Evolutionary conservation across 78 protist species (phyloP).

Genomic region (Speleostelium caveatum): DNA sequence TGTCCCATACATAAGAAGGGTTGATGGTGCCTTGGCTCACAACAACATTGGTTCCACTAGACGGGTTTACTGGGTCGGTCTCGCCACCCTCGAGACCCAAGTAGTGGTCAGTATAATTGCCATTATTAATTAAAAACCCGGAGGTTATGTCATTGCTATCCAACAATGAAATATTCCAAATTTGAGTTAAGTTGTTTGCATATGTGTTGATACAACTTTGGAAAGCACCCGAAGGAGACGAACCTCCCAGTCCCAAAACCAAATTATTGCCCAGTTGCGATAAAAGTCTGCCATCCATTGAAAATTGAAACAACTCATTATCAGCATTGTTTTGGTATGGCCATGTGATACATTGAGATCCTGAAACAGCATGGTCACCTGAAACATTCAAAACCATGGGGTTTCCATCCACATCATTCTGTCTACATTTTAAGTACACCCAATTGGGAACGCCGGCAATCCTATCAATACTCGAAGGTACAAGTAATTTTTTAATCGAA

Average conservation of each 20-base stretch:
- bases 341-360: not conserved
- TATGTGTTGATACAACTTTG: too few species aligned
- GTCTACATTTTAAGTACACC: too few species aligned
- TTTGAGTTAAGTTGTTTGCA: not conserved
- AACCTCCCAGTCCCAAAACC: not conserved
- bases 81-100: too few species aligned
- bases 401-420: too few species aligned
- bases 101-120: too few species aligned
- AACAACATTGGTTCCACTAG: not conserved
- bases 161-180: not conserved
- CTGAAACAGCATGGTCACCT: too few species aligned
- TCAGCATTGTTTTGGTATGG: not conserved
- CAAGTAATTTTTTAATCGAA: too few species aligned
- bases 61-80: not conserved
- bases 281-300: not conserved
- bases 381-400: too few species aligned
- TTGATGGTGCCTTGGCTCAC: not conserved
- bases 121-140: not conserved
- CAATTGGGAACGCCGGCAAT: too few species aligned
- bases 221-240: too few species aligned
- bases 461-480: too few species aligned
- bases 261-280: not conserved
- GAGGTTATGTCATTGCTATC: not conserved
- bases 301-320: not conserved
- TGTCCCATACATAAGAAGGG: not conserved